Evolutionary conservation across 257 asterid species (phyloP).

Genomic region (Striga asiatica): DNA sequence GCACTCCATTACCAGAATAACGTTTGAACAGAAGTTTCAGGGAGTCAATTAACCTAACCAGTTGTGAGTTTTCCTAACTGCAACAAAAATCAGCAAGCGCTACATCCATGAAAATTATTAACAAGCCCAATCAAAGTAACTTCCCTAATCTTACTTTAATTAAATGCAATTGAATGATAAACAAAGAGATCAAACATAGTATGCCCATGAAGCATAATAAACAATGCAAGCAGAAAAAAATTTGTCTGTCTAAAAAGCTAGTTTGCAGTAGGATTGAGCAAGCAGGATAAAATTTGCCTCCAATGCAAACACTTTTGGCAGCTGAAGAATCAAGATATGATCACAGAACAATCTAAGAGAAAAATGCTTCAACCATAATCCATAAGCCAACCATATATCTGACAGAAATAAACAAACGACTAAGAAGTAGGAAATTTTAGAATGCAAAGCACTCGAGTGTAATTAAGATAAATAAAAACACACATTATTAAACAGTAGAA

Average conservation of each 20-base stretch:
- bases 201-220: neutral
- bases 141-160: neutral
- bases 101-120: constrained; percentile 4
- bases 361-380: constrained; percentile 5
- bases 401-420: constrained; percentile 8
- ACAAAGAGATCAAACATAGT: neutral
- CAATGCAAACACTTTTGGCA: neutral
- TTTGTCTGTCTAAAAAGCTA: constrained; percentile 4
- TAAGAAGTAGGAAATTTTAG: neutral
- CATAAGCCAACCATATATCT: constrained; percentile 12
- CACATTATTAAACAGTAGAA: neutral
- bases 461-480: neutral
- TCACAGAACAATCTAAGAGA: constrained; percentile 6
- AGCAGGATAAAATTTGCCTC: constrained; percentile 21
- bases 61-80: constrained; percentile 11
- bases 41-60: neutral
- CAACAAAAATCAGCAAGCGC: constrained; percentile 10
- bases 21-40: neutral
- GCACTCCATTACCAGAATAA: constrained; percentile 40
- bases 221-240: neutral
- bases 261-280: constrained; percentile 14
- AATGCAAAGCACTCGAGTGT: neutral
- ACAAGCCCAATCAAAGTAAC: neutral
- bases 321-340: neutral
- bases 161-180: neutral